These are phyloP conservation scores for Eutrema yunnanense DNA, from an alignment of 345 rosid species.

Conservation along the genomic window DNA sequence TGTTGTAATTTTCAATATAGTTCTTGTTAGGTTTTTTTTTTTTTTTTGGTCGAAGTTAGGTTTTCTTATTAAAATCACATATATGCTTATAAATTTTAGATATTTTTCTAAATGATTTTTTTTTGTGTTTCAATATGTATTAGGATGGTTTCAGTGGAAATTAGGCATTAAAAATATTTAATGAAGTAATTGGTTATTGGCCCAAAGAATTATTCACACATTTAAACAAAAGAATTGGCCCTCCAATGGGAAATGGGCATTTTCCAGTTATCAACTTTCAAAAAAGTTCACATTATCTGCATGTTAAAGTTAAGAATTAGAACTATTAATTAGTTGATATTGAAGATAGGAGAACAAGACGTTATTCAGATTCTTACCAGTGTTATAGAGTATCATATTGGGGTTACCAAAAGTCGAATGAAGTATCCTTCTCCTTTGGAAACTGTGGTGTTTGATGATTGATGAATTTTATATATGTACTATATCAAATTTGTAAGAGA, in stretches of 20 bases:
- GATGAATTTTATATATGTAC: no score
- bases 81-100: background rate
- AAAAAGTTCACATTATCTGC: background rate
- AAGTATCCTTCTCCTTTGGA: no score
- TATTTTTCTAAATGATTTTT: background rate
- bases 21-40: no score
- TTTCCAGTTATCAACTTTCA: background rate
- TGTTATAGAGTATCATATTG: background rate
- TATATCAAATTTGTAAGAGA: no score
- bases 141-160: background rate
- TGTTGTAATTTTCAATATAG: no score
- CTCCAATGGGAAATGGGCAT: conserved; percentile 7
- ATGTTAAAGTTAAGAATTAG: background rate
- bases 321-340: background rate
- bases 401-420: background rate
- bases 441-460: no score
- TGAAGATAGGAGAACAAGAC: background rate
- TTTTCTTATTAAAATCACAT: background rate
- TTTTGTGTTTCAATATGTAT: background rate
- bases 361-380: background rate
- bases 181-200: conserved; percentile 1
- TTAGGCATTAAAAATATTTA: background rate
- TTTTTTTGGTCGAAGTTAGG: no score
- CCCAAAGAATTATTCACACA: conserved; percentile 3
- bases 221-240: background rate